Evolutionary conservation across 1,139 yeast species (phyloP), one percentile per base, ranked within the genome.

Genomic region (Diutina neorugosa): DNA sequence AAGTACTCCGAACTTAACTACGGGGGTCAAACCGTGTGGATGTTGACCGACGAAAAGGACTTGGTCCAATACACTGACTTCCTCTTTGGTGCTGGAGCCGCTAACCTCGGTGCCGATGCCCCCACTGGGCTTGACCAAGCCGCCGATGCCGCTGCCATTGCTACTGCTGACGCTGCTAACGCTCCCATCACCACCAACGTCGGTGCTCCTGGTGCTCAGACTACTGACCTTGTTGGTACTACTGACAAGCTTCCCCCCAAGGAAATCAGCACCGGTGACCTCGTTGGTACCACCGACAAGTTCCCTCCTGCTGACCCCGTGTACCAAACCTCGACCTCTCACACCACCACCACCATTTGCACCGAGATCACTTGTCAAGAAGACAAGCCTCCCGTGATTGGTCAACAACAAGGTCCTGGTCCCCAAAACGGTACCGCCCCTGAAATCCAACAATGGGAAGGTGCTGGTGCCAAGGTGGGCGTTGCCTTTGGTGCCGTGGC

Each of bases 401-500:
- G 25, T 19, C 25, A 18, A 2, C 48, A 44, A 23, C 34, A 44
- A 44, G 23, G 20, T 9, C 25, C 16, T 2, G 9, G 9, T 7
- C 25, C 46, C n/a, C 9, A n/a, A 3, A 44, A 44, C 48, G 48
- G 31, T 21, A 23, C 48, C 20, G 8, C 18, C 18, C 48, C 48
- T 12, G 20, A 1, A 12, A 14, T 44, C 34, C 31, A 44, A 44
- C 37, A 46, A 27, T 46, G 19, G 37, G 27, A 27, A 14, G 50
- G 50, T 27, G 50, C 23, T 16, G 50, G 37, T 19, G 12, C 21
- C 9, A 9, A 16, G n/a, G 27, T 5, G n/a, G 16, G n/a, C 11
- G 41, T 27, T 25, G 21, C 50, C 27, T n/a, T 27, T 23, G 50
- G 50, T 18, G 50, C 50, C 23, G 21, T 46, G 12, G 50, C 50